Evolutionary conservation across 139 green algal species (phyloP).

Genomic region (Chlorella ohadii): DNA sequence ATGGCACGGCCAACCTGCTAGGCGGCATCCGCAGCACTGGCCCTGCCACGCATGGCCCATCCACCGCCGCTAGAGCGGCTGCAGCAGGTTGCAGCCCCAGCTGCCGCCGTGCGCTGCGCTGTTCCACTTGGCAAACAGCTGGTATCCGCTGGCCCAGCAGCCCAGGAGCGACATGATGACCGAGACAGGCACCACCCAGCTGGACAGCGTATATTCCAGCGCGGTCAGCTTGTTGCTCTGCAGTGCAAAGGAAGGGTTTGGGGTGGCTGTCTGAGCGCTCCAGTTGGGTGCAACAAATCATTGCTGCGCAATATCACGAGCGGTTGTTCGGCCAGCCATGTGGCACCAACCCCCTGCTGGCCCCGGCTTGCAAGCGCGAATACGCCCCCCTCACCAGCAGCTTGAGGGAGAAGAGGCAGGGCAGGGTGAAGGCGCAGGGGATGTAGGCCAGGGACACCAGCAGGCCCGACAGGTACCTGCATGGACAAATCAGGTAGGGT

Average conservation of each 20-base stretch:
- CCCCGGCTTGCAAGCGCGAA: too few species aligned
- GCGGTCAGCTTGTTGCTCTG: conserved; percentile 21
- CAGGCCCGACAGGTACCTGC: conserved; percentile 24
- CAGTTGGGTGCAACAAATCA: too few species aligned
- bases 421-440: conserved; percentile 31
- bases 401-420: conserved; percentile 27
- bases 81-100: conserved; percentile 39
- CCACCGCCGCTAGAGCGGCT: not conserved
- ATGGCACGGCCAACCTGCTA: too few species aligned
- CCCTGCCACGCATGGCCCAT: too few species aligned
- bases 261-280: too few species aligned
- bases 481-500: too few species aligned
- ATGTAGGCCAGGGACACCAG: conserved; percentile 28
- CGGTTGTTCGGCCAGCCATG: too few species aligned
- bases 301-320: too few species aligned
- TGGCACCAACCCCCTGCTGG: too few species aligned
- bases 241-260: too few species aligned
- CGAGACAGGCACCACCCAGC: conserved; percentile 24
- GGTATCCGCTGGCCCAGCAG: conserved; percentile 25
- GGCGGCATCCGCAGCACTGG: too few species aligned
- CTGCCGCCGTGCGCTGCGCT: not conserved
- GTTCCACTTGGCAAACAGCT: conserved; percentile 27
- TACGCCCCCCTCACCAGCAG: conserved; percentile 18
- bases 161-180: conserved; percentile 2
- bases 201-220: conserved; percentile 30